phyloP scores from a whole-genome alignment of 2,329 filamentous ascomycete genomes.

The Penicillium sp. region DNA sequence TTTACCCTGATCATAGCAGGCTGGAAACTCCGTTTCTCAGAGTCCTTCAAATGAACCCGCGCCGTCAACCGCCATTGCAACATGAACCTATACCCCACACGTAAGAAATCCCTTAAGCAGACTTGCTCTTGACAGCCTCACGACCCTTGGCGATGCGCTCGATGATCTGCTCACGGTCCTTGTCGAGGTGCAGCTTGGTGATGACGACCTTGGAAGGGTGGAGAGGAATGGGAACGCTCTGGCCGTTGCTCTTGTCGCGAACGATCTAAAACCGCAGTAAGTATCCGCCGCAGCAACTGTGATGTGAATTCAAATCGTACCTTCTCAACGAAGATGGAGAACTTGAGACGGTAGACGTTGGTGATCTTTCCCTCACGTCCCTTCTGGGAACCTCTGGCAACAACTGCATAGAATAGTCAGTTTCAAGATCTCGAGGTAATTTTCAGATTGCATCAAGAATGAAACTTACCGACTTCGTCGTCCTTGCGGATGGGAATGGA shows the following conservation, averaged over 20 bases:
- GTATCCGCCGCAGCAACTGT: background rate
- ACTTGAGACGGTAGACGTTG: conserved; percentile 97
- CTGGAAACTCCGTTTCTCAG: conserved; percentile 23
- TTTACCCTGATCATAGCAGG: conserved; percentile 28
- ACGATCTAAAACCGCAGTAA: conserved; percentile 51
- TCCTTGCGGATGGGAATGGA: conserved; percentile 97
- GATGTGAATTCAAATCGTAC: conserved; percentile 30
- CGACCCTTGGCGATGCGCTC: conserved; percentile 50
- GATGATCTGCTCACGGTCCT: conserved; percentile 52
- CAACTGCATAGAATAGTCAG: conserved; percentile 45
- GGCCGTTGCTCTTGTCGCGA: conserved; percentile 96
- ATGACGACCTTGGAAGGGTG: conserved; percentile 96
- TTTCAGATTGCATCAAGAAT: background rate
- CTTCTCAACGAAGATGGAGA: conserved; percentile 94
- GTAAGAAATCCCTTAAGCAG: conserved; percentile 60
- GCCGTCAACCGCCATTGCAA: conserved; percentile 54
- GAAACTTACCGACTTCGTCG: conserved; percentile 67
- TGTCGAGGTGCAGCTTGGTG: conserved; percentile 92
- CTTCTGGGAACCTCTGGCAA: conserved; percentile 93
- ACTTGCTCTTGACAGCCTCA: conserved; percentile 58
- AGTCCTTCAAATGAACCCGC: conserved; percentile 28
- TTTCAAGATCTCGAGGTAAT: background rate
- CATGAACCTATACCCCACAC: conserved; percentile 64
- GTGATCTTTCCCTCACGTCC: conserved; percentile 98
- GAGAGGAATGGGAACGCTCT: conserved; percentile 91